Evolutionary conservation across 495 filamentous ascomycete genomes (phyloP).

Genomic region (Penicillium silybi): DNA sequence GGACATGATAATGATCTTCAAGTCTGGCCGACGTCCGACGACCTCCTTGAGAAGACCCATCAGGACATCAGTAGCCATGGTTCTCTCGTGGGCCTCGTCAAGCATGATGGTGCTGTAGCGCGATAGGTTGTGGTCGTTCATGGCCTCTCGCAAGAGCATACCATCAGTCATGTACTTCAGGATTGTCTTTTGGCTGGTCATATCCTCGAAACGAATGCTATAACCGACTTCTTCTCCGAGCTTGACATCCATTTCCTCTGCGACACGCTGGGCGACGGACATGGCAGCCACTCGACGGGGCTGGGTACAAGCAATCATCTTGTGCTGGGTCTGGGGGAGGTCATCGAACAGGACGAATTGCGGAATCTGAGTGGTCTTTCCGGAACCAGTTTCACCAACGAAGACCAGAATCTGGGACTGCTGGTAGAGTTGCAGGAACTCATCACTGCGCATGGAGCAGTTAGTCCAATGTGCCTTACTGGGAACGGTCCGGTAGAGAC

Average conservation of each 20-base stretch:
- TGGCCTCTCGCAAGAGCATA: conserved; percentile 96
- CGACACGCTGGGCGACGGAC: conserved; percentile 98
- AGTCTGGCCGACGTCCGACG: conserved; percentile 67
- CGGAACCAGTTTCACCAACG: conserved; percentile 98
- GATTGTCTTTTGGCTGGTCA: conserved; percentile 83
- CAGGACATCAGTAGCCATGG: conserved; percentile 89
- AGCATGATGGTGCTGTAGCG: conserved; percentile 98
- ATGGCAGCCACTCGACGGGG: conserved; percentile 97
- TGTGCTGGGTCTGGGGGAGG: conserved; percentile 75
- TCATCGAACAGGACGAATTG: conserved; percentile 98
- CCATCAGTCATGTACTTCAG: conserved; percentile 99
- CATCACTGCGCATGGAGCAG: conserved; percentile 53
- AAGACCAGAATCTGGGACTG: conserved; percentile 94
- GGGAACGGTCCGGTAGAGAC: conserved; percentile 11
- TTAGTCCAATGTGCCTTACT: conserved; percentile 1
- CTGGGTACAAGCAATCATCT: conserved; percentile 96
- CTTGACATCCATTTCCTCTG: conserved; percentile 90
- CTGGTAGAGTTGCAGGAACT: conserved; percentile 91
- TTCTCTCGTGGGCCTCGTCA: conserved; percentile 96
- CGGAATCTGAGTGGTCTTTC: conserved; percentile 98
- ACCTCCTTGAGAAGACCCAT: conserved; percentile 95
- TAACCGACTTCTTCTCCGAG: conserved; percentile 97
- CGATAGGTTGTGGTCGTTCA: conserved; percentile 88
- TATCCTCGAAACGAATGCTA: conserved; percentile 98
- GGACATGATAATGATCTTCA: conserved; percentile 99